phyloP scores from a whole-genome alignment of 306 rosid genomes.

The Lathyrus aphaca region DNA sequence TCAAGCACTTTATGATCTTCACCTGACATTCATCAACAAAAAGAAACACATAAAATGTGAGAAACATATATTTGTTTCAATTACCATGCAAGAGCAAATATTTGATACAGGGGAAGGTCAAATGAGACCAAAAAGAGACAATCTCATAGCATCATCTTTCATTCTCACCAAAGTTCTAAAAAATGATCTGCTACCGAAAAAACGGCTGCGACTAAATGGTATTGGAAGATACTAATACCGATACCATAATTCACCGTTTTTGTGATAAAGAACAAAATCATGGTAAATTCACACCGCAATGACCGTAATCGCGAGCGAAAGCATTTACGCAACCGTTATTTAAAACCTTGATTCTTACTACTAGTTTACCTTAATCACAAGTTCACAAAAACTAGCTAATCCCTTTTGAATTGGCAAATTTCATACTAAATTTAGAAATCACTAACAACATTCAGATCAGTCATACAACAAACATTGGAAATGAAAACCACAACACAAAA shows the following conservation, averaged over 20 bases:
- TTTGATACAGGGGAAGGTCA: background rate
- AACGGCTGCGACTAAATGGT: too few species aligned
- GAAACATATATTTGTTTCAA: constrained; percentile 6
- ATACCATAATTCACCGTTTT: too few species aligned
- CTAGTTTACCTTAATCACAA: background rate
- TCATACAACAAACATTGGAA: background rate
- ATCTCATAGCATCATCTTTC: background rate
- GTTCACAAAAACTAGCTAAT: background rate
- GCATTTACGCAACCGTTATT: too few species aligned
- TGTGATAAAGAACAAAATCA: too few species aligned
- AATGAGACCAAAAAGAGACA: background rate
- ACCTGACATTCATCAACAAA: constrained; percentile 61
- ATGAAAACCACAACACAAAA: background rate
- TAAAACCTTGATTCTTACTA: background rate
- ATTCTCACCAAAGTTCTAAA: too few species aligned
- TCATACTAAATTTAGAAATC: background rate
- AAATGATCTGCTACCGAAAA: too few species aligned
- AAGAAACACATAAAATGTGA: background rate
- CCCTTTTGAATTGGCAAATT: background rate
- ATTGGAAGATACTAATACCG: too few species aligned
- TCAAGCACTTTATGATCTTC: constrained; percentile 75
- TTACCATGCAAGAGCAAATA: background rate
- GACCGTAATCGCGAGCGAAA: too few species aligned
- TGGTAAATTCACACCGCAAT: too few species aligned
- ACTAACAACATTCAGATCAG: constrained; percentile 3